A percentile compares a stretch with the other conserved stretches of the same genome.
These are phyloP conservation scores for Sporothrix pallida DNA, from an alignment of 2,329 filamentous ascomycete genomes.

Conservation along the genomic window DNA sequence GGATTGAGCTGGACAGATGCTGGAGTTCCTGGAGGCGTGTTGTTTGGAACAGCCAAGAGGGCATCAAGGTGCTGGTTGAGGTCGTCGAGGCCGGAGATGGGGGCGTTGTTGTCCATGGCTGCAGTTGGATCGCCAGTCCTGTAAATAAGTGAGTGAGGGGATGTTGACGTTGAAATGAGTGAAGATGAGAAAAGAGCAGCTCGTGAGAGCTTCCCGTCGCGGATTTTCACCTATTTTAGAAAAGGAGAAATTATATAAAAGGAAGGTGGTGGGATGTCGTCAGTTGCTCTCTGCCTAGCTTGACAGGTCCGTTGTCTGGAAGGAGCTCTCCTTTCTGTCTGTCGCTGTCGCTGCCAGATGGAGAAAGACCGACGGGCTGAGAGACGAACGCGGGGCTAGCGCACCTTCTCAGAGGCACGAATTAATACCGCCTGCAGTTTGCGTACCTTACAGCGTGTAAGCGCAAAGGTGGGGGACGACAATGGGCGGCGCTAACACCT, in stretches of 20 bases:
- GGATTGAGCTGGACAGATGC: conserved; percentile 48
- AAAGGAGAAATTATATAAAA: neutral
- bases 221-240: too few species aligned
- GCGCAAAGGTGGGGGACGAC: conserved; percentile 30
- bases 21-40: conserved; percentile 41
- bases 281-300: conserved; percentile 31
- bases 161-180: conserved; percentile 36
- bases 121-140: too few species aligned
- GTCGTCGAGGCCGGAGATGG: conserved; percentile 59
- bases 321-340: neutral
- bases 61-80: conserved; percentile 60
- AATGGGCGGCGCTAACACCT: neutral
- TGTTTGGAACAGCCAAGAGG: conserved; percentile 44
- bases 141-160: neutral
- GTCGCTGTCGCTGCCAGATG: neutral
- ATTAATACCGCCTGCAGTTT: neutral
- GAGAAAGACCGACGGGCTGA: neutral
- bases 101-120: conserved; percentile 47
- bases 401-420: neutral
- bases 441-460: conserved; percentile 20
- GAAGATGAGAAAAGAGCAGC: neutral
- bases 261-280: conserved; percentile 16
- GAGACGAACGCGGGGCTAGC: conserved; percentile 33
- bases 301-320: neutral
- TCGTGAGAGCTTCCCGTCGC: neutral